These are phyloP conservation scores for Chaetomidium leptoderma DNA, from an alignment of 495 filamentous ascomycete genomes.

Conservation along the genomic window DNA sequence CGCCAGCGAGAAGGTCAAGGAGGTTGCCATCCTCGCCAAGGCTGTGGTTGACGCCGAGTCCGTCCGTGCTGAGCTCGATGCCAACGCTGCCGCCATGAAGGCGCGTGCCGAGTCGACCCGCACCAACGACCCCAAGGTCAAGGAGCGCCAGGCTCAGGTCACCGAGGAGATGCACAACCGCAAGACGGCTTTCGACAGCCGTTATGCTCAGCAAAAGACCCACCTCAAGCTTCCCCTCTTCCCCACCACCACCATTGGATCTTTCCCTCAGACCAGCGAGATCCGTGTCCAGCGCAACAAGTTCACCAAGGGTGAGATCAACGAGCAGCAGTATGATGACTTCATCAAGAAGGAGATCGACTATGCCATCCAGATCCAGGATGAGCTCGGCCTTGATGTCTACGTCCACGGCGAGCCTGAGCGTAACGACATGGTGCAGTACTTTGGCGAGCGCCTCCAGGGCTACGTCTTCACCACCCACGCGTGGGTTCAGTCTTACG, in stretches of 20 bases:
- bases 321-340: constrained; percentile 83
- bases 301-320: constrained; percentile 97
- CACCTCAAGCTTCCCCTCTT: constrained; percentile 89
- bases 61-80: constrained; percentile 80
- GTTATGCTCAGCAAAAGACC: constrained; percentile 80
- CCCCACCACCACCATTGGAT: constrained; percentile 98
- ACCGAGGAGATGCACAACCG: constrained; percentile 83
- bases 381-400: constrained; percentile 90
- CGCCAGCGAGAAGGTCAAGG: constrained; percentile 86
- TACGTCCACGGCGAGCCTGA: constrained; percentile 98
- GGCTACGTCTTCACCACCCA: constrained; percentile 99
- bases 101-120: constrained; percentile 82
- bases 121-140: constrained; percentile 94
- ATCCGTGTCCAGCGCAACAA: constrained; percentile 94
- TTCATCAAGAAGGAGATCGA: constrained; percentile 99
- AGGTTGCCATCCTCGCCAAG: constrained; percentile 92
- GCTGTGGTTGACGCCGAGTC: constrained; percentile 85
- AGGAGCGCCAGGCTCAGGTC: constrained; percentile 86
- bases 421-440: constrained; percentile 99
- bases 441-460: constrained; percentile 94
- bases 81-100: constrained; percentile 88
- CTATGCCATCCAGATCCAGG: constrained; percentile 89
- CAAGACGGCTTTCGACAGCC: constrained; percentile 75
- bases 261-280: constrained; percentile 98
- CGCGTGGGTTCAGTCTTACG: constrained; percentile 97